phyloP scores from a whole-genome alignment of 768 basidiomycete genomes.

The Trametes coccinea region DNA sequence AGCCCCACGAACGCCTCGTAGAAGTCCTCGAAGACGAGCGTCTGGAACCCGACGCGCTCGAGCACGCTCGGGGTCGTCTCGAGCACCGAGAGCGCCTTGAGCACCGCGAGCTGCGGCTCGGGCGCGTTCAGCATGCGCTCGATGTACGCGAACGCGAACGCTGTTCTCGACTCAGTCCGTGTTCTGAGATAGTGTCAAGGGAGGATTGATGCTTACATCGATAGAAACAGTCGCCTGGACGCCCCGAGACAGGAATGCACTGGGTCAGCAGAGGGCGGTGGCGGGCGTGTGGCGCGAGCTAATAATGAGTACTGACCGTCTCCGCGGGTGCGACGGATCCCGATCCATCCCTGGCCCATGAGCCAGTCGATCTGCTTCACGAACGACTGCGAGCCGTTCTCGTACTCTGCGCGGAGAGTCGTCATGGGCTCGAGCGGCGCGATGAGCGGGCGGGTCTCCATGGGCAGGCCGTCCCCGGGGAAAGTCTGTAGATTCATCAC shows the following conservation, averaged over 20 bases:
- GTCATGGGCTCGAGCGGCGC: conserved; percentile 53
- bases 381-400: conserved; percentile 57
- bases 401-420: conserved; percentile 65
- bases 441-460: conserved; percentile 52
- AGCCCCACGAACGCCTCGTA: conserved; percentile 61
- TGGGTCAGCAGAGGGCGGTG: background rate
- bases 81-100: conserved; percentile 52
- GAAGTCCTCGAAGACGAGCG: conserved; percentile 73
- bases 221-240: conserved; percentile 85
- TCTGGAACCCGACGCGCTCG: conserved; percentile 60
- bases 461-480: conserved; percentile 38
- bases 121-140: conserved; percentile 59
- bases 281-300: conserved; percentile 19
- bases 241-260: background rate
- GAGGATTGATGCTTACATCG: conserved; percentile 57
- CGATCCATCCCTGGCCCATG: conserved; percentile 57
- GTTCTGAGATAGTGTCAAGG: background rate
- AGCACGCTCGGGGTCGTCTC: conserved; percentile 52
- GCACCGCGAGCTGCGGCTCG: conserved; percentile 49
- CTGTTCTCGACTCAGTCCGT: conserved; percentile 40
- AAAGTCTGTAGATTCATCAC: conserved; percentile 32
- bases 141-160: conserved; percentile 80
- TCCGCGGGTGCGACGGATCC: conserved; percentile 73
- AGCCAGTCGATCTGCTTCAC: conserved; percentile 77
- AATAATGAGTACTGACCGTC: conserved; percentile 42